Evolutionary conservation across 176 grass and related monocot genomes (phyloP).

Genomic region (Phyllostachys edulis): DNA sequence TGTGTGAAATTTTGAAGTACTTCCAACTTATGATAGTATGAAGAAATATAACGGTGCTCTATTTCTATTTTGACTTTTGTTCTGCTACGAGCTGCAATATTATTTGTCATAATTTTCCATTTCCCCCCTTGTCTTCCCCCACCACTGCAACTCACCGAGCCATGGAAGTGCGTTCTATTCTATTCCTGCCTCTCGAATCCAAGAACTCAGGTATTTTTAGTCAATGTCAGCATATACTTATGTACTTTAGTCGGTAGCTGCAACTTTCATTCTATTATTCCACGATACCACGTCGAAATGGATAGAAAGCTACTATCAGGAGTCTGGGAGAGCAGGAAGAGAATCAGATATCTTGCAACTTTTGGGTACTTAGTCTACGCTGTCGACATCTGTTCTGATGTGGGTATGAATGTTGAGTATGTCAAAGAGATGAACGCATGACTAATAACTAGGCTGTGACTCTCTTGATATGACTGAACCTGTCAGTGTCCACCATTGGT

Average conservation of each 20-base stretch:
- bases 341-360: constrained; percentile 7
- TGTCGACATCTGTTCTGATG: no score
- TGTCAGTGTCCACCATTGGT: not conserved
- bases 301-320: constrained; percentile 98
- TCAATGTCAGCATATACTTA: not conserved
- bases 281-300: constrained; percentile 89
- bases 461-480: no score
- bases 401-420: no score
- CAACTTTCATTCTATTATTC: constrained; percentile 20
- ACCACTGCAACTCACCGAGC: no score
- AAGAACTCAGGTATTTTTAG: not conserved
- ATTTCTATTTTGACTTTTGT: not conserved
- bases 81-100: not conserved
- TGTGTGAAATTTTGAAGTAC: not conserved
- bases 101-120: not conserved
- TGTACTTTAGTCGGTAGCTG: not conserved
- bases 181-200: no score
- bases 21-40: not conserved
- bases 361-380: no score
- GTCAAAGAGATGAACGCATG: no score
- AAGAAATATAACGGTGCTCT: not conserved
- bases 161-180: no score
- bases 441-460: no score
- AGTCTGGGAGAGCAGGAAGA: constrained; percentile 77
- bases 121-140: no score